Evolutionary conservation across 352 stramenopile genomes (phyloP).

Genomic region (Albugo laibachii): DNA sequence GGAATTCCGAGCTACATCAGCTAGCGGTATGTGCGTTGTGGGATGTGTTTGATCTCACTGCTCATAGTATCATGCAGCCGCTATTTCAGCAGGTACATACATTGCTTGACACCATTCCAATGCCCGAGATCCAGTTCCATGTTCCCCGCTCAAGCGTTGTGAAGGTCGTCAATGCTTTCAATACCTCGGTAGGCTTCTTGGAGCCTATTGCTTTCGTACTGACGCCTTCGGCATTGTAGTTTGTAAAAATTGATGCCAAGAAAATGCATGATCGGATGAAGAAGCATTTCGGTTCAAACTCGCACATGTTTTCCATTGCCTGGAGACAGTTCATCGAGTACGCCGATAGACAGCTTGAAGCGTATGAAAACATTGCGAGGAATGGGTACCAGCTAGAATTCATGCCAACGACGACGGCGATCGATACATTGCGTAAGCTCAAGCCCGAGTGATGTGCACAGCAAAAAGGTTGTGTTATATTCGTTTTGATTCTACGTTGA

Average conservation of each 20-base stretch:
- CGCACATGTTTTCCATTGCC: conserved; percentile 25
- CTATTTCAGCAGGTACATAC: conserved; percentile 31
- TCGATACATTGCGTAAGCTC: too few species aligned
- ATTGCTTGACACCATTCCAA: conserved; percentile 28
- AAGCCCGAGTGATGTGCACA: conserved; percentile 1
- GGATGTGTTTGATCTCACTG: background rate
- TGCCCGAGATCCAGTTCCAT: conserved; percentile 48
- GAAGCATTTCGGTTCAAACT: conserved; percentile 33
- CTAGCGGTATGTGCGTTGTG: conserved; percentile 27
- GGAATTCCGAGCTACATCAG: conserved; percentile 46
- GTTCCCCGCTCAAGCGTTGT: conserved; percentile 32
- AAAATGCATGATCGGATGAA: conserved; percentile 54
- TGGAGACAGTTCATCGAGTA: conserved; percentile 36
- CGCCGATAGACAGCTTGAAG: conserved; percentile 21
- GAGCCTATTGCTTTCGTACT: background rate
- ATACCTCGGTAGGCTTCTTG: background rate
- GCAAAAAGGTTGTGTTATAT: conserved; percentile 1
- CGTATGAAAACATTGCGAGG: conserved; percentile 27
- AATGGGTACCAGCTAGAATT: conserved; percentile 43
- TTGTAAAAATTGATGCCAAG: conserved; percentile 18
- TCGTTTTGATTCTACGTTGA: conserved; percentile 12
- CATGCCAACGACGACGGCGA: conserved; percentile 12
- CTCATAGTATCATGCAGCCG: conserved; percentile 9
- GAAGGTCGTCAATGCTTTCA: conserved; percentile 17
- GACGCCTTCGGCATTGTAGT: background rate